Conservation (phyloP, 805 yeast species). For the Candida vaughaniae region DNA sequence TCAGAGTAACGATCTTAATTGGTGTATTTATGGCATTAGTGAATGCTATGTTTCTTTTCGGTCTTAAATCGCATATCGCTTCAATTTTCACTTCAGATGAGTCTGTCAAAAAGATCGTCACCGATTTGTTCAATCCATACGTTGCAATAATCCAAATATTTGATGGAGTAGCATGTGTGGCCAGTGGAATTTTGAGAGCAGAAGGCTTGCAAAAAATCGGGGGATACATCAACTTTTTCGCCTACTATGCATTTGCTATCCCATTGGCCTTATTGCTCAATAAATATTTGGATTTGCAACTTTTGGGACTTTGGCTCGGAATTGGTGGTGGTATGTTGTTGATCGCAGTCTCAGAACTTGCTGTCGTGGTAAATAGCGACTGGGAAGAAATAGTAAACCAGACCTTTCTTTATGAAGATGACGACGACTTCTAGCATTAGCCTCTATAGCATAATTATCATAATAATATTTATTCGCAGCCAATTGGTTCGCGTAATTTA, state of each 20-base stretch:
- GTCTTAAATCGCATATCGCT: slow-evolving; percentile 52
- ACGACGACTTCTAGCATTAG: no score
- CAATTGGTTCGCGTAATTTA: no score
- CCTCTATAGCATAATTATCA: no score
- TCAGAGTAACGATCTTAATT: slow-evolving; percentile 28
- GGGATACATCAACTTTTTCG: slow-evolving; percentile 64
- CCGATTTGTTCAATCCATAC: slow-evolving; percentile 54
- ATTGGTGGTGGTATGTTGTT: slow-evolving; percentile 61
- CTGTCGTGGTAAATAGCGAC: slow-evolving; percentile 47
- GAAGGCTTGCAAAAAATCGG: slow-evolving; percentile 77
- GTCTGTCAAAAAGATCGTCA: slow-evolving; percentile 53
- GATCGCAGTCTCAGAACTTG: slow-evolving; percentile 50
- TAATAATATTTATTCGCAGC: no score
- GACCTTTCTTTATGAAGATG: neutral
- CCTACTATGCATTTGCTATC: slow-evolving; percentile 68
- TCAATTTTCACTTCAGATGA: slow-evolving; percentile 60
- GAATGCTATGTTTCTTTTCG: slow-evolving; percentile 47
- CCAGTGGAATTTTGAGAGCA: slow-evolving; percentile 72
- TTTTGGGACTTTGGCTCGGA: slow-evolving; percentile 75
- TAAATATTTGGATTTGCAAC: slow-evolving; percentile 37
- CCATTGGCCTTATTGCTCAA: slow-evolving; percentile 67
- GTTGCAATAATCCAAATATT: slow-evolving; percentile 64
- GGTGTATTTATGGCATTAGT: slow-evolving; percentile 28
- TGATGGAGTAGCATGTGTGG: slow-evolving; percentile 70
- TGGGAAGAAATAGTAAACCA: slow-evolving; percentile 45